phyloP scores from a whole-genome alignment of 2,329 filamentous ascomycete genomes.

The Hysterium pulicare region DNA sequence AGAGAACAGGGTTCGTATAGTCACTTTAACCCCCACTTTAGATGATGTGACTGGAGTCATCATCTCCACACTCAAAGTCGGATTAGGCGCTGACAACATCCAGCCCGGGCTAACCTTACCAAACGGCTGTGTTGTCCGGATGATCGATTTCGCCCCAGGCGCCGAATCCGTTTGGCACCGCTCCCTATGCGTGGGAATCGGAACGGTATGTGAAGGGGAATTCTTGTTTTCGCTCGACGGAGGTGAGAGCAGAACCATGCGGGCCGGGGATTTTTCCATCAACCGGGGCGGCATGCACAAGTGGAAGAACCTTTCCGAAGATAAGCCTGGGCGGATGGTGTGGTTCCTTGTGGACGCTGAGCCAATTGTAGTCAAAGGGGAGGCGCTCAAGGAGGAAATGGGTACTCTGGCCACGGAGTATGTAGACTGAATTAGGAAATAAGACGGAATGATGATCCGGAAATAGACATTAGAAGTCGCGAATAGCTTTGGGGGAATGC shows the following conservation, averaged over 20 bases:
- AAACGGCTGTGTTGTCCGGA: constrained; percentile 4
- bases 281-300: constrained; percentile 2
- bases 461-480: no score
- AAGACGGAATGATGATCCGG: no score
- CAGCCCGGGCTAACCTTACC: no score
- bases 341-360: constrained; percentile 1
- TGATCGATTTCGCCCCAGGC: constrained; percentile 5
- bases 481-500: no score
- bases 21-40: no score
- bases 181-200: constrained; percentile 2
- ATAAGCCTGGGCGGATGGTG: constrained; percentile 1
- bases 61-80: no score
- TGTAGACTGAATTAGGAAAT: no score
- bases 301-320: background rate
- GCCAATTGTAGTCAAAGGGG: constrained; percentile 1
- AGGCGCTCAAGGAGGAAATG: background rate
- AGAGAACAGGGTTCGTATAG: no score
- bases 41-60: no score
- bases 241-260: background rate
- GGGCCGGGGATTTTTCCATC: constrained; percentile 1
- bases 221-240: background rate
- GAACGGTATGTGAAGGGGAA: constrained; percentile 1
- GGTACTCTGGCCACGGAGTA: background rate
- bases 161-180: constrained; percentile 2
- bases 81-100: no score